These are phyloP conservation scores for Aureobasidium pullulans DNA, from an alignment of 2,329 filamentous ascomycete species.

Conservation along the genomic window DNA sequence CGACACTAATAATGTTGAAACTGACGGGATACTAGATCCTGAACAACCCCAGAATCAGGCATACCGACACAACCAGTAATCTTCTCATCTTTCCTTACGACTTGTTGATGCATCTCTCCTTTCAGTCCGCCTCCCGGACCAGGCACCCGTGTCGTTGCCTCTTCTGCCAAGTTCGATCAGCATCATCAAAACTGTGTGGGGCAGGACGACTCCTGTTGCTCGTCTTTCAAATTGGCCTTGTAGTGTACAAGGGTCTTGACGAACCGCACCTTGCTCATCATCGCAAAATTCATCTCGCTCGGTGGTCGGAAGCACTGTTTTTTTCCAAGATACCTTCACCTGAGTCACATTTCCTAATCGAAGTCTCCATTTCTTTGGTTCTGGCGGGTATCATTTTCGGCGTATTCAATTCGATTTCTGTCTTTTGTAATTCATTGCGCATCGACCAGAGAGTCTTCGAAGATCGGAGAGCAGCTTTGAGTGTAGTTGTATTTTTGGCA, in stretches of 20 bases:
- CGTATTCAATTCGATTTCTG: background rate
- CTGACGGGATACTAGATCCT: conserved; percentile 13
- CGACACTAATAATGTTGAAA: background rate
- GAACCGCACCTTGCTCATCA: background rate
- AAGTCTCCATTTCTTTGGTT: background rate
- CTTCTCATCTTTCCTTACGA: background rate
- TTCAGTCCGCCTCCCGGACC: background rate
- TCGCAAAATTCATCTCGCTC: background rate
- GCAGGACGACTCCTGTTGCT: background rate
- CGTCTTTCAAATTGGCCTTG: background rate
- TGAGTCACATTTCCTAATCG: background rate
- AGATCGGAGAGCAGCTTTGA: background rate
- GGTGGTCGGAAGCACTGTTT: conserved; percentile 4
- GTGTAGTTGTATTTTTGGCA: conserved; percentile 4
- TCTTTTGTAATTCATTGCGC: background rate
- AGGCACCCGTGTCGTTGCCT: background rate
- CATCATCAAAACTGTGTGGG: background rate
- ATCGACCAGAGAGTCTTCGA: background rate
- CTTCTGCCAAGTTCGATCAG: background rate
- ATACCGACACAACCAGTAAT: conserved; percentile 17
- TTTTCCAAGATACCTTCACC: conserved; percentile 1
- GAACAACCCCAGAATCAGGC: conserved; percentile 18
- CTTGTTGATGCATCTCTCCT: background rate
- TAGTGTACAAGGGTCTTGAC: background rate
- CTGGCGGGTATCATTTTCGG: background rate